These are phyloP conservation scores for Usnea hakonensis DNA, from an alignment of 495 filamentous ascomycete species.

Conservation along the genomic window DNA sequence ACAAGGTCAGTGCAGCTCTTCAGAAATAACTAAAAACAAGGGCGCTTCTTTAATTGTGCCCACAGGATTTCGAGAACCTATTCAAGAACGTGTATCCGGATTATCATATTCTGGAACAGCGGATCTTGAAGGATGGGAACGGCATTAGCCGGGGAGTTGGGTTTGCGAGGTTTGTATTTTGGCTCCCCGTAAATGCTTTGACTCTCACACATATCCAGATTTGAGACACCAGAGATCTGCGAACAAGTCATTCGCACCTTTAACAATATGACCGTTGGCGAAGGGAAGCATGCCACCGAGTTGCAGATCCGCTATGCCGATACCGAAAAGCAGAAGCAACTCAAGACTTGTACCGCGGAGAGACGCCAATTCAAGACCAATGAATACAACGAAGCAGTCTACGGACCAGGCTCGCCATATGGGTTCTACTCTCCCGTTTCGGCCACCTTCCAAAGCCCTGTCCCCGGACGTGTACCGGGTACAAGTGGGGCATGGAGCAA, in stretches of 20 bases:
- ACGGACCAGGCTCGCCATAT: constrained; percentile 18
- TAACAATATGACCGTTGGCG: constrained; percentile 59
- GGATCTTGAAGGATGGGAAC: constrained; percentile 82
- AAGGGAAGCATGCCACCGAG: constrained; percentile 63
- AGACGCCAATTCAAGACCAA: constrained; percentile 88
- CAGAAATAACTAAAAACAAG: not conserved
- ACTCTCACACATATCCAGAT: constrained; percentile 42
- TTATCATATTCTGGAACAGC: constrained; percentile 78
- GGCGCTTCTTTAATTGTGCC: not conserved
- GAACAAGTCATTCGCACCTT: constrained; percentile 78
- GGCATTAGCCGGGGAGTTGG: constrained; percentile 94
- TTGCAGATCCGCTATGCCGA: constrained; percentile 96
- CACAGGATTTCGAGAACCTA: constrained; percentile 13
- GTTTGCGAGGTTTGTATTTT: constrained; percentile 70
- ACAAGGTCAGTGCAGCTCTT: constrained; percentile 53
- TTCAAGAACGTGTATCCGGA: constrained; percentile 38
- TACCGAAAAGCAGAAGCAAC: constrained; percentile 87
- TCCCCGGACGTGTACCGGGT: constrained; percentile 20
- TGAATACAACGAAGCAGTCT: constrained; percentile 70
- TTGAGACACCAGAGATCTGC: constrained; percentile 79
- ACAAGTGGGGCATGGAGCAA: constrained; percentile 34
- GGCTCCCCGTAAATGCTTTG: not conserved
- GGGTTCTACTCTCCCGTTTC: constrained; percentile 15
- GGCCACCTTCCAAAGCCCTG: constrained; percentile 16
- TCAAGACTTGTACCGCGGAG: constrained; percentile 90